Conservation (phyloP, 768 basidiomycete species). For the Multifurca ochricompacta region DNA sequence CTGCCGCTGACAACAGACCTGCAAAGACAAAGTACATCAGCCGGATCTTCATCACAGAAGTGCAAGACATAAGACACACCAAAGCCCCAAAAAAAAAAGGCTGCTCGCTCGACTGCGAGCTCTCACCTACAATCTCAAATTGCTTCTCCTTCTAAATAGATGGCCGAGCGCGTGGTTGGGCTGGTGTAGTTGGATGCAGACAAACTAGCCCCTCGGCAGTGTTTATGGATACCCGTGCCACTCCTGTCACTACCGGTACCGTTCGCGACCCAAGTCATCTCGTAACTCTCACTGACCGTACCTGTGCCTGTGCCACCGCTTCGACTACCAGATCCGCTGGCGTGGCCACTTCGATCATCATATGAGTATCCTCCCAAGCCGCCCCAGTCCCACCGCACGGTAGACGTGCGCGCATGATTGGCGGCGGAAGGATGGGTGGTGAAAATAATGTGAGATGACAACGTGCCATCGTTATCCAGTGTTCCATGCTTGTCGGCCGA, state of each 20-base stretch:
- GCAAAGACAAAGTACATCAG: no score
- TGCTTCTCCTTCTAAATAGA: not conserved
- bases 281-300: conserved; percentile 2
- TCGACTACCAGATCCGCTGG: not conserved
- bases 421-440: not conserved
- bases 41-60: no score
- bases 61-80: no score
- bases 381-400: conserved; percentile 14
- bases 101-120: no score
- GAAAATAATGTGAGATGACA: conserved; percentile 13
- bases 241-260: not conserved
- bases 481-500: not conserved
- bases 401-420: not conserved
- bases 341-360: not conserved
- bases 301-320: not conserved
- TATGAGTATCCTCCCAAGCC: not conserved
- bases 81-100: not conserved
- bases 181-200: not conserved
- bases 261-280: not conserved
- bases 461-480: not conserved
- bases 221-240: not conserved
- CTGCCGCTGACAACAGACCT: no score
- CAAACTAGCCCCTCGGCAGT: not conserved
- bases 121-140: no score
- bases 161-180: not conserved